Conservation (phyloP, 345 rosid species). For the Citrus glauca region DNA sequence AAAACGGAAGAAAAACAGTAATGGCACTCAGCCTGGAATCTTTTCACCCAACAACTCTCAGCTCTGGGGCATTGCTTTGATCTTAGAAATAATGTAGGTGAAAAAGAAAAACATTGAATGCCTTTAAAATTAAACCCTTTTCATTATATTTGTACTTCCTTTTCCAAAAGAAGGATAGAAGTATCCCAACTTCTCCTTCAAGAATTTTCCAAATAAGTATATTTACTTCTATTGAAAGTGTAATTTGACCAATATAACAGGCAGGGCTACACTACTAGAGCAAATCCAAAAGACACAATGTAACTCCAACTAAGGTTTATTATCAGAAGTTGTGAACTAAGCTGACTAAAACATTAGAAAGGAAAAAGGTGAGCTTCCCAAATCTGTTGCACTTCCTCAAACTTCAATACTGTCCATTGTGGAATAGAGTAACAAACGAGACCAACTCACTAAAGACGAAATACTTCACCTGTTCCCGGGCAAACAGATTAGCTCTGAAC, state of each 20-base stretch:
- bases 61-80: background rate
- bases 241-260: background rate
- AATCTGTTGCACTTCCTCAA: background rate
- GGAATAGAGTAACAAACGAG: background rate
- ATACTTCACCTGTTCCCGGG: constrained; percentile 65
- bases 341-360: background rate
- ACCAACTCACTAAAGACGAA: background rate
- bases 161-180: background rate
- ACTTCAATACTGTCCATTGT: background rate
- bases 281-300: background rate
- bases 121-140: background rate
- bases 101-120: background rate
- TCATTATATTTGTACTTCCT: background rate
- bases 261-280: background rate
- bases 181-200: background rate
- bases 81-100: background rate
- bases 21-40: too few relatives aligned
- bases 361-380: background rate
- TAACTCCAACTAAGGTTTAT: background rate
- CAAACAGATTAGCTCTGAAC: constrained; percentile 76
- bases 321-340: background rate
- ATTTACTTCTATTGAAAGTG: background rate
- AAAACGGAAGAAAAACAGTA: too few relatives aligned
- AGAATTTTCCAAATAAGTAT: background rate
- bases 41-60: background rate